Base-by-base conservation (phyloP, 73 alveolate species). In the Tetrahymena borealis region DNA sequence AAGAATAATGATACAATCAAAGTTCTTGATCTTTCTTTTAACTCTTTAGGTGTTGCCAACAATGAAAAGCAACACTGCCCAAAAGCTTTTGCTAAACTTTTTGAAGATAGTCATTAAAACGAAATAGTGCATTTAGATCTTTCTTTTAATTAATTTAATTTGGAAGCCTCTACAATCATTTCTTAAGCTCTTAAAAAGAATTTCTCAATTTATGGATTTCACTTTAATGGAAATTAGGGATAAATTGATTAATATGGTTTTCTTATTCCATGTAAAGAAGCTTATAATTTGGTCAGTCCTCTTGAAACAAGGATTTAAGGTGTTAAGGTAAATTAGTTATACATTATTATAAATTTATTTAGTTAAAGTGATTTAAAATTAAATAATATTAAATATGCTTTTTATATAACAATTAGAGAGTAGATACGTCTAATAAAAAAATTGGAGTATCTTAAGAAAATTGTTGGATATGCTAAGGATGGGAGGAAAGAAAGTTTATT, bases 391-490 rank as follows among this genome's bases (percentile, higher is more conserved):
- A 78, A 91, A 43, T 91, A 78, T 35, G 33, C 33, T 43, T 9
- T 35, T 42, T n/a, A 9, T 39, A 39, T 9, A 9, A 9, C 7
- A 60, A 60, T 6, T 60, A 60, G 40, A 93, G 95, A 85, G 78
- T 93, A n/a, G 77, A 93, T 3, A 18, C 90, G 33, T 91, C 91
- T 15, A 91, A 40, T 93, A 32, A 39, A 5, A 90, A 39, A 12
- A 38, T 38, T 20, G 90, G 38, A 28, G 92, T 37, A 35, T 78
- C 92, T 32, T 39, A 77, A 43, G 90, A 94, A 15, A 97, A 97
- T 91, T 98, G 99, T 90, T 98, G 99, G 99, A 95, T 98, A 24
- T 98, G 99, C 94, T 98, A 98, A 96, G 99, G 99, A 36, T 98
- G 99, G 99, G 94, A 96, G 15, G 98, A 98, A 94, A 95, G 95